phyloP scores from a whole-genome alignment of 1,284 basidiomycete genomes.

The Phylloporus sp. region DNA sequence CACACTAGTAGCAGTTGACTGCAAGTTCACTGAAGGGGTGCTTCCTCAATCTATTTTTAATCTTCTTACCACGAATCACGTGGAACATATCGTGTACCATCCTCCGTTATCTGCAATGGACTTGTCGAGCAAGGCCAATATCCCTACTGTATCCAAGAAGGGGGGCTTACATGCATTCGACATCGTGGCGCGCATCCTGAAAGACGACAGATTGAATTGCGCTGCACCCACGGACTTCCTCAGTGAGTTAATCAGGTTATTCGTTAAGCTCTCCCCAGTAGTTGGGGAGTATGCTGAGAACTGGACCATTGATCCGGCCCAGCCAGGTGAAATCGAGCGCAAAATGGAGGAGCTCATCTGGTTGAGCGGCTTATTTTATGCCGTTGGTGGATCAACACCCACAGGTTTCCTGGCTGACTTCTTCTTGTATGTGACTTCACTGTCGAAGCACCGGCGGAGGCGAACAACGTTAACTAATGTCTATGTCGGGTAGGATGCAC shows the following conservation, averaged over 20 bases:
- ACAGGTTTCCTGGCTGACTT: constrained; percentile 49
- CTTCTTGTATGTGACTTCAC: constrained; percentile 43
- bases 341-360: constrained; percentile 55
- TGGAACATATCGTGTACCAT: background rate
- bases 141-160: constrained; percentile 5
- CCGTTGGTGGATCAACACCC: constrained; percentile 44
- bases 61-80: background rate
- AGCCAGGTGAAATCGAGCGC: constrained; percentile 40
- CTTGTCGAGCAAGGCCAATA: background rate
- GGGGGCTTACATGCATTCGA: constrained; percentile 31
- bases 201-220: constrained; percentile 24
- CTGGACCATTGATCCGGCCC: constrained; percentile 32
- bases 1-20: constrained; percentile 24
- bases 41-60: constrained; percentile 24
- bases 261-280: constrained; percentile 3
- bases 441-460: too few relatives aligned
- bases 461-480: background rate
- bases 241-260: background rate
- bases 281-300: constrained; percentile 23
- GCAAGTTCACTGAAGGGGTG: constrained; percentile 15
- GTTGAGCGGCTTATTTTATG: constrained; percentile 48
- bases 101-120: constrained; percentile 21
- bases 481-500: constrained; percentile 48
- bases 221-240: background rate
- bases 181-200: constrained; percentile 30